These are phyloP conservation scores for Nasturtium officinale DNA, from an alignment of 345 rosid species.

Conservation along the genomic window DNA sequence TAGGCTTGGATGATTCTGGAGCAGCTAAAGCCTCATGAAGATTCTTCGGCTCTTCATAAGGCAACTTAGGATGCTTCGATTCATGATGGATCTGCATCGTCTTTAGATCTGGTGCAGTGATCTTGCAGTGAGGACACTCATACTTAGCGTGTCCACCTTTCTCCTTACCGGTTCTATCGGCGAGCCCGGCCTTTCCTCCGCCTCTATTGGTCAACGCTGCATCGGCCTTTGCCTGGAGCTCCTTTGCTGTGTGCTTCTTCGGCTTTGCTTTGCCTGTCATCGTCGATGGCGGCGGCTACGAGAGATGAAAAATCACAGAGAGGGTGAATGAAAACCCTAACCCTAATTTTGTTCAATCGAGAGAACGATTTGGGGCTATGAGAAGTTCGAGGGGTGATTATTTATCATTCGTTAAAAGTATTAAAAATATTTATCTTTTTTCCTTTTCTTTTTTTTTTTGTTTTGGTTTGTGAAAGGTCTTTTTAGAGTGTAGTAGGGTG, in stretches of 20 bases:
- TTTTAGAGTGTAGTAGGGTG: slow-evolving; percentile 25
- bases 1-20: slow-evolving; percentile 48
- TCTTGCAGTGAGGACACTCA: slow-evolving; percentile 93
- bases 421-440: too few relatives aligned
- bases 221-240: slow-evolving; percentile 80
- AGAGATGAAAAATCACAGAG: not conserved
- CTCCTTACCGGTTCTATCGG: slow-evolving; percentile 69
- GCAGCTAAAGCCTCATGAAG: slow-evolving; percentile 53
- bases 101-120: slow-evolving; percentile 74
- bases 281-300: slow-evolving; percentile 34
- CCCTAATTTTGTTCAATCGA: slow-evolving; percentile 33
- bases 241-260: slow-evolving; percentile 99
- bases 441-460: too few relatives aligned
- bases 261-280: slow-evolving; percentile 99
- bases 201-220: slow-evolving; percentile 94
- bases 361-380: slow-evolving; percentile 27
- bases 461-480: slow-evolving; percentile 2
- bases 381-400: slow-evolving; percentile 17
- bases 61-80: slow-evolving; percentile 80
- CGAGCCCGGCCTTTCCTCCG: slow-evolving; percentile 89
- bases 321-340: slow-evolving; percentile 32
- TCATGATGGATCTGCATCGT: slow-evolving; percentile 98
- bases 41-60: slow-evolving; percentile 75
- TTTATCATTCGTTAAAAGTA: slow-evolving; percentile 22
- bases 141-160: slow-evolving; percentile 95